Evolutionary conservation across 352 stramenopile species (phyloP).

Genomic region (Phytophthora constricta): DNA sequence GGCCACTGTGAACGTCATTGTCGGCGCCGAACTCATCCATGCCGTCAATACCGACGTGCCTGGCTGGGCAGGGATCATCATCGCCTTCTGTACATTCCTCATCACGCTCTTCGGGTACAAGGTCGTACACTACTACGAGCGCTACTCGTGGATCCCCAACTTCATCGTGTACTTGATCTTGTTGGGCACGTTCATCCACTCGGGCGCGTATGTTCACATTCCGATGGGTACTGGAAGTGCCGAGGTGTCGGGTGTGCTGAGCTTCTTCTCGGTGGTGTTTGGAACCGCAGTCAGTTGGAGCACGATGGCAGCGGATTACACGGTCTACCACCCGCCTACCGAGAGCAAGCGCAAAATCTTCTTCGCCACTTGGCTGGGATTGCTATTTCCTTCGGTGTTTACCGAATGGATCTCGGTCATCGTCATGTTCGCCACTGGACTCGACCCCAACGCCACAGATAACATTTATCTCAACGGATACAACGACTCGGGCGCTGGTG

Average conservation of each 20-base stretch:
- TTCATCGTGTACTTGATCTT: constrained; percentile 54
- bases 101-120: constrained; percentile 56
- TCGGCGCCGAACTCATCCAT: constrained; percentile 46
- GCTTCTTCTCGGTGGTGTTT: constrained; percentile 45
- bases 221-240: constrained; percentile 43
- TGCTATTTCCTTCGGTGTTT: constrained; percentile 44
- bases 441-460: constrained; percentile 23
- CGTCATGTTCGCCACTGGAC: constrained; percentile 45
- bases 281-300: constrained; percentile 45
- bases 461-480: constrained; percentile 43
- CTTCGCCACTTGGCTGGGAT: constrained; percentile 38
- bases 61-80: constrained; percentile 49
- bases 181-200: constrained; percentile 41
- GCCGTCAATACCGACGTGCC: constrained; percentile 46
- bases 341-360: constrained; percentile 55
- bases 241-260: constrained; percentile 44
- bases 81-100: constrained; percentile 46
- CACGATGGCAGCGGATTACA: constrained; percentile 51
- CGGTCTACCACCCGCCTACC: constrained; percentile 43
- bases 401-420: constrained; percentile 45
- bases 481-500: constrained; percentile 38
- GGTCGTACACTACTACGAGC: constrained; percentile 55
- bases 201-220: constrained; percentile 48
- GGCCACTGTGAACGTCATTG: constrained; percentile 53
- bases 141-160: constrained; percentile 51